These are phyloP conservation scores for Nannochloropsis gaditana DNA, from an alignment of 108 stramenopile genomes.

Conservation along the genomic window DNA sequence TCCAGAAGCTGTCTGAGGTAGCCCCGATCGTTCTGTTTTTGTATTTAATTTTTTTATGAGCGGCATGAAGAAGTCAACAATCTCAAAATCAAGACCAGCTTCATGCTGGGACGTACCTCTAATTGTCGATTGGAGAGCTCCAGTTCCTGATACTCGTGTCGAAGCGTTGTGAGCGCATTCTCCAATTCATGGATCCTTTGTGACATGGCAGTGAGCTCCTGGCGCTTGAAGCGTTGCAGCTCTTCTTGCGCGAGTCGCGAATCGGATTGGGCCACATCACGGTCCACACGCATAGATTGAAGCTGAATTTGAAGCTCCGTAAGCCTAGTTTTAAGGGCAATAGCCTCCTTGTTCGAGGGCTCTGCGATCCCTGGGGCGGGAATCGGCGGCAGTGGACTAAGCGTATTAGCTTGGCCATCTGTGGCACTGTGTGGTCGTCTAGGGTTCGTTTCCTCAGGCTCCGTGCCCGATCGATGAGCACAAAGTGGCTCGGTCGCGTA, in stretches of 20 bases:
- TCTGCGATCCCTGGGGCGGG: not conserved
- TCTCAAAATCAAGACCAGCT: too few species aligned
- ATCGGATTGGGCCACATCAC: not conserved
- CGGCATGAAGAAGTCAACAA: too few species aligned
- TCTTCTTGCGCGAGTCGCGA: not conserved
- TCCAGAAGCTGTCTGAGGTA: conserved; percentile 11
- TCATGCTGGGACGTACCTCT: not conserved
- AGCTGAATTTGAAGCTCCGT: not conserved
- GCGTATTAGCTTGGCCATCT: not conserved
- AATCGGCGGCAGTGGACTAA: not conserved
- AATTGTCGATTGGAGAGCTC: not conserved
- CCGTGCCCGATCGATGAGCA: not conserved
- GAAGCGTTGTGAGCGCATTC: not conserved
- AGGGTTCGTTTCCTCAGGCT: not conserved
- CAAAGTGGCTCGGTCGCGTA: not conserved
- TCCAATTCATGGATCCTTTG: not conserved
- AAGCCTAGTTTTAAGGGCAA: not conserved
- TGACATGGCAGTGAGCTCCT: not conserved
- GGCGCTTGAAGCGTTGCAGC: not conserved
- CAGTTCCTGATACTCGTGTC: not conserved
- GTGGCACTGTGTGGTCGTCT: too few species aligned
- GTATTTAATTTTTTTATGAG: not conserved
- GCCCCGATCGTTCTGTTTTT: not conserved
- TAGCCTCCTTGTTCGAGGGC: not conserved
- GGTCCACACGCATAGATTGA: not conserved